Evolutionary conservation across 2,329 filamentous ascomycete species (phyloP).

Genomic region (Fusarium foetens): DNA sequence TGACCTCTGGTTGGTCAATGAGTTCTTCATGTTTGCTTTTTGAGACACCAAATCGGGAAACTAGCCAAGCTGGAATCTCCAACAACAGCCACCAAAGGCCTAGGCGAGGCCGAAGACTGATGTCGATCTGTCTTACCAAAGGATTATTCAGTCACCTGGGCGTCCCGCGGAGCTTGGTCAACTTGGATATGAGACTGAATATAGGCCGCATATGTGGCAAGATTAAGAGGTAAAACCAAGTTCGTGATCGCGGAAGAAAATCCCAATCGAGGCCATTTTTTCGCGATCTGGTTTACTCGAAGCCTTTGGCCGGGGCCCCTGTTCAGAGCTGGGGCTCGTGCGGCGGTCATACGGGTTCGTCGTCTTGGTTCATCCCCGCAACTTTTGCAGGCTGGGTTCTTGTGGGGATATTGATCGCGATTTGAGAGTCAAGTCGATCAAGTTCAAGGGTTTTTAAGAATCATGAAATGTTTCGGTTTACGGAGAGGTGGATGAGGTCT

Average conservation of each 20-base stretch:
- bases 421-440: slow-evolving; percentile 19
- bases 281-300: slow-evolving; percentile 34
- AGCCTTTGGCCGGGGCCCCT: slow-evolving; percentile 33
- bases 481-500: background rate
- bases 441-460: slow-evolving; percentile 7
- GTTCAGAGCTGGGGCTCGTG: slow-evolving; percentile 38
- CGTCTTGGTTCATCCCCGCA: slow-evolving; percentile 41
- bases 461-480: background rate
- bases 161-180: background rate
- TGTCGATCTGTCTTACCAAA: slow-evolving; percentile 9
- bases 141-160: slow-evolving; percentile 6
- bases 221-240: slow-evolving; percentile 21
- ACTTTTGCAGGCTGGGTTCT: slow-evolving; percentile 9
- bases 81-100: slow-evolving; percentile 22
- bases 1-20: slow-evolving; percentile 31
- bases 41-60: slow-evolving; percentile 29
- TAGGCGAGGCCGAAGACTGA: slow-evolving; percentile 30
- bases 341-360: slow-evolving; percentile 39
- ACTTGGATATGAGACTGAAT: background rate
- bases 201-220: background rate
- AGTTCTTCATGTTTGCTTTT: slow-evolving; percentile 41
- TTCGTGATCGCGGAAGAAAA: slow-evolving; percentile 7
- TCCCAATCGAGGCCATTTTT: slow-evolving; percentile 23
- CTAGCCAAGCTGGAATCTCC: slow-evolving; percentile 35
- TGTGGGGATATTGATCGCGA: slow-evolving; percentile 29